Evolutionary conservation across 1,284 basidiomycete genomes (phyloP), one percentile per base, ranked within the genome.

Genomic region (Amanita bisporigera): DNA sequence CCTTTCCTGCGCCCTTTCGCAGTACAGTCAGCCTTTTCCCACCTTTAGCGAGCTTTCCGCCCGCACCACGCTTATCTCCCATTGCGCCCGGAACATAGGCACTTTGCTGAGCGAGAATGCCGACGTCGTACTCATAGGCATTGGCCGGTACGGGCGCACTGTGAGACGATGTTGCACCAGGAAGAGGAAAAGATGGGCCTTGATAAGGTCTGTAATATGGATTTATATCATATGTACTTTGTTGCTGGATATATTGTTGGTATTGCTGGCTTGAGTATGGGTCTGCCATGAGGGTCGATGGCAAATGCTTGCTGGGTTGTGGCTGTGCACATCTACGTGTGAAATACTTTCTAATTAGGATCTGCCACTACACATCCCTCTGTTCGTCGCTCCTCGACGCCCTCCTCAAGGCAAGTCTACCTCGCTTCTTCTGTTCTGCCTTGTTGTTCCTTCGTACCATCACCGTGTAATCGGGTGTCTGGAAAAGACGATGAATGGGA

Each of bases 21-120:
- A 99, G 81, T 12, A 99, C 98, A 4, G 98, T 99, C 61, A 91
- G 92, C 58, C 98, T 85, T 81, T 97, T 98, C 58, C 96, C 95
- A 64, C 95, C 95, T 78, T 95, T 95, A 1, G 92, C 91, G 60
- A 93, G 83, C 77, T 93, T 94, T 2, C 92, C 92, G 64, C 93
- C 93, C 5, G 93, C 87, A 29, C 92, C 92, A 58, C 90, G 88
- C 76, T 94, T 94, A 73, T 94, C 93, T 60, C 93, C 91, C 87
- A 92, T 92, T 19, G 93, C 93, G 24, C 93, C 93, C 19, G 93
- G 93, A 36, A 95, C 93, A 77, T 95, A 95, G 54, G 93, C 93
- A 77, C 91, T 93, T 78, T 94, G 93, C 75, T 95, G 93, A 7
- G 93, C 93, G 54, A 94, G 84, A 66, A 94, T 93, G 26, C 92